These are phyloP conservation scores for Vanrija pseudolonga DNA, from an alignment of 1,284 basidiomycete genomes.

Conservation along the genomic window DNA sequence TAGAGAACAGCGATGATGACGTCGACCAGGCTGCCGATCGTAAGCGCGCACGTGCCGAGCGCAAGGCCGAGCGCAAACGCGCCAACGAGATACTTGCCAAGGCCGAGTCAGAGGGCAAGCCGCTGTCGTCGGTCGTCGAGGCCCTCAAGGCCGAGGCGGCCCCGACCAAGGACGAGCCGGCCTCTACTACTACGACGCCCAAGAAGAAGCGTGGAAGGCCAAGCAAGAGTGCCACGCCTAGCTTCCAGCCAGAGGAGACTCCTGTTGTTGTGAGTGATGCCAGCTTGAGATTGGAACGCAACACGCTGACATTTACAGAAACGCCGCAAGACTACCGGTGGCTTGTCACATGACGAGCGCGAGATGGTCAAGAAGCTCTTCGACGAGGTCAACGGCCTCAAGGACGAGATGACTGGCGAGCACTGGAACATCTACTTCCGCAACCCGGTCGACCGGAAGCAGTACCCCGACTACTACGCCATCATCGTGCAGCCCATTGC, in stretches of 20 bases:
- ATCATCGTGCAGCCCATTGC: conserved; percentile 73
- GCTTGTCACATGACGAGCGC: conserved; percentile 14
- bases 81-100: conserved; percentile 36
- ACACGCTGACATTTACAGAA: conserved; percentile 26
- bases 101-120: conserved; percentile 44
- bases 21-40: conserved; percentile 58
- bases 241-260: conserved; percentile 36
- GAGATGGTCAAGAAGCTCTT: conserved; percentile 56
- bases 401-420: conserved; percentile 58
- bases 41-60: conserved; percentile 30
- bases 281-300: background rate
- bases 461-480: conserved; percentile 88
- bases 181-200: too few species aligned
- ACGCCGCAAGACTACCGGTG: conserved; percentile 32
- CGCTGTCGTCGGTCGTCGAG: conserved; percentile 29
- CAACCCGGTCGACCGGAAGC: conserved; percentile 70
- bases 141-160: conserved; percentile 21
- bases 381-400: conserved; percentile 49
- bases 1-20: conserved; percentile 75
- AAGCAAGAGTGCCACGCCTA: conserved; percentile 36
- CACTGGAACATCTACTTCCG: conserved; percentile 80
- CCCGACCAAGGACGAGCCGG: background rate
- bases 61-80: conserved; percentile 38
- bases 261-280: conserved; percentile 23
- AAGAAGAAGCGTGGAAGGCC: conserved; percentile 45